Evolutionary conservation across 306 rosid species (phyloP).

Genomic region (Chamaecrista fasciculata): DNA sequence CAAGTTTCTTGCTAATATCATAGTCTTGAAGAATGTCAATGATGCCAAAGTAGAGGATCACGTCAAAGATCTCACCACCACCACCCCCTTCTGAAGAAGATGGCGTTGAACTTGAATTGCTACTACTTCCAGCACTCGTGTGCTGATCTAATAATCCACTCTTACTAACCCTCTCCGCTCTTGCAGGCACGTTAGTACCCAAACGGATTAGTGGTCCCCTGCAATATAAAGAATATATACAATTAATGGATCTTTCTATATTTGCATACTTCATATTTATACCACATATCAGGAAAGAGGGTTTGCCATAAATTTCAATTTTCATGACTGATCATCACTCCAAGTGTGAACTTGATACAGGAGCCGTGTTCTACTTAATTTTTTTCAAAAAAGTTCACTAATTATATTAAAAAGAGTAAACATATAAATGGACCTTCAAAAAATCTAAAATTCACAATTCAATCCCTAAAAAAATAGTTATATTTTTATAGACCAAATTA

Average conservation of each 20-base stretch:
- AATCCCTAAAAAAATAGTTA: too few relatives aligned
- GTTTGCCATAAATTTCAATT: too few relatives aligned
- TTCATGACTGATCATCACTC: too few relatives aligned
- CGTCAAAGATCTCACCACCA: slow-evolving; percentile 43
- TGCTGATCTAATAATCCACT: slow-evolving; percentile 41
- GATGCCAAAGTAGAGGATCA: slow-evolving; percentile 57
- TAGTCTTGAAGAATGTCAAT: slow-evolving; percentile 67
- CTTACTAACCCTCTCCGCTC: slow-evolving; percentile 43
- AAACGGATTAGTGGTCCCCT: slow-evolving; percentile 52
- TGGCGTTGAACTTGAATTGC: too few relatives aligned
- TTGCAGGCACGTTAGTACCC: slow-evolving; percentile 52
- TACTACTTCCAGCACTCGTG: slow-evolving; percentile 40
- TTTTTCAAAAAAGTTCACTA: too few relatives aligned
- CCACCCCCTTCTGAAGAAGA: slow-evolving; percentile 35
- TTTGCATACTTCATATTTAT: background rate
- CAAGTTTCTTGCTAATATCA: slow-evolving; percentile 58
- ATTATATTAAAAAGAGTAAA: too few relatives aligned
- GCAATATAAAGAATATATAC: slow-evolving; percentile 18
- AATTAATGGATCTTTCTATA: background rate
- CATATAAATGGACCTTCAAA: too few relatives aligned
- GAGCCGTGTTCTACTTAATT: too few relatives aligned
- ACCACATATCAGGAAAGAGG: background rate
- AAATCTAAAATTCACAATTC: too few relatives aligned
- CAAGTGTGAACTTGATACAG: too few relatives aligned
- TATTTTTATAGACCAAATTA: too few relatives aligned